Evolutionary conservation across 2,329 filamentous ascomycete genomes (phyloP), one percentile per base, ranked within the genome.

Genomic region (Neofusicoccum sp.): DNA sequence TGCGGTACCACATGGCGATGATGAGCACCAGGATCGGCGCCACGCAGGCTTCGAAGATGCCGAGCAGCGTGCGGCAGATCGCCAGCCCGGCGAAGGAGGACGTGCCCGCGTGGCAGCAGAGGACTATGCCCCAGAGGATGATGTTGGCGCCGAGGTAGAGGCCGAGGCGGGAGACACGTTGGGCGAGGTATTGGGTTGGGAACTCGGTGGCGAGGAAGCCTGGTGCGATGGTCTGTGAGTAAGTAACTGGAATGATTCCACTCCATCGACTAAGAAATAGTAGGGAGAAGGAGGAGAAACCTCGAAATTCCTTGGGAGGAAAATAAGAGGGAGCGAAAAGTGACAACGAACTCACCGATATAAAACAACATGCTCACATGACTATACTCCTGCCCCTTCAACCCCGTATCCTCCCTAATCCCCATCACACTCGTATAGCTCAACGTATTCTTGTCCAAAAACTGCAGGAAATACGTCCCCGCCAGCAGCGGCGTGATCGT

Each of bases 151-250:
- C 80, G 56, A 87, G 41, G 31, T 60, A 84, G 64, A 86, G 86
- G 36, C 82, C 84, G 41, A 86, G 79, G 1, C 61, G 61, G 2
- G 82, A 84, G 2, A 87, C 30, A 20, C 86, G 81, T 51, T 86
- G 80, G 58, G 88, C 81, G 60, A 83, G 79, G 75, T 80, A 85
- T 71, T 87, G 89, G 70, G 87, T 88, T 0, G 89, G 89, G 68
- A 89, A 73, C 65, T 84, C 86, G 62, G 87, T 84, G 48, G 87
- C 74, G 2, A 85, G 76, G 58, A 64, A 66, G 28, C 65, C 65
- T 63, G 20, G 1, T 12, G 9, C 34, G n/a, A n/a, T n/a, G n/a
- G n/a, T n/a, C n/a, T n/a, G n/a, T n/a, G n/a, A n/a, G n/a, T n/a
- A n/a, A n/a, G n/a, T n/a, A n/a, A n/a, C n/a, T n/a, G n/a, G n/a